Percentiles rank a stretch among this genome's conserved stretches.
phyloP scores from a whole-genome alignment of 2,329 filamentous ascomycete species.

The Ophiostoma sp. region DNA sequence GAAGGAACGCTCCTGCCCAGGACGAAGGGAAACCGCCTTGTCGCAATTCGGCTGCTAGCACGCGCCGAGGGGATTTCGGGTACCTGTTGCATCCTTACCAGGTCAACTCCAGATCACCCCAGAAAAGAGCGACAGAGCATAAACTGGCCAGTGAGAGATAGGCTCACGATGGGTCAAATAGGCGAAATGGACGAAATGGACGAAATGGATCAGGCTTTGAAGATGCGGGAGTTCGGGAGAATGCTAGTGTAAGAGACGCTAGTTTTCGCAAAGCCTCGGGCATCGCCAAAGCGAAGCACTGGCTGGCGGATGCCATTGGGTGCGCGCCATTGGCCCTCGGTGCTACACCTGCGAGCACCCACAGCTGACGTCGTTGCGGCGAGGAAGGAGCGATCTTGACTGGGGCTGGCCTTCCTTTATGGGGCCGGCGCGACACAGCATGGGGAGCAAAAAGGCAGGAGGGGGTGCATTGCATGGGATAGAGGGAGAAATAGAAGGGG shows the following conservation, averaged over 20 bases:
- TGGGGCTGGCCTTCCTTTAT: slow-evolving; percentile 17
- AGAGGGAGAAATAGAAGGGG: background rate
- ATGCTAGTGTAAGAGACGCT: slow-evolving; percentile 17
- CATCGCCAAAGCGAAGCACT: slow-evolving; percentile 19
- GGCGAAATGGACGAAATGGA: background rate
- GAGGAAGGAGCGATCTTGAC: slow-evolving; percentile 3
- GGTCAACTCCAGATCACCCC: background rate
- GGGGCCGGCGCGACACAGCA: slow-evolving; percentile 11
- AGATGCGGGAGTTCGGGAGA: slow-evolving; percentile 18
- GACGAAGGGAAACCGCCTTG: slow-evolving; percentile 19
- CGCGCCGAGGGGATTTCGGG: slow-evolving; percentile 20
- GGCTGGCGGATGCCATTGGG: slow-evolving; percentile 14
- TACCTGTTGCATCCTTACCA: slow-evolving; percentile 15
- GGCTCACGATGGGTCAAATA: background rate
- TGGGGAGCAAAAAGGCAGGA: background rate
- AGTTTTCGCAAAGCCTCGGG: slow-evolving; percentile 24
- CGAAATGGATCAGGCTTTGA: slow-evolving; percentile 1
- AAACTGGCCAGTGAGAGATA: slow-evolving; percentile 10
- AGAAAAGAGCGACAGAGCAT: slow-evolving; percentile 15
- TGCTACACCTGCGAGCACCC: slow-evolving; percentile 2
- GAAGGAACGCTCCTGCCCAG: slow-evolving; percentile 21
- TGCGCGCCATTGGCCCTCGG: slow-evolving; percentile 10
- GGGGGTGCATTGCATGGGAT: background rate
- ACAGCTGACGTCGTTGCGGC: slow-evolving; percentile 13
- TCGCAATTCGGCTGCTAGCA: slow-evolving; percentile 6